phyloP scores from a whole-genome alignment of 2,329 filamentous ascomycete genomes.

The Phaeosphaeriaceae sp. region DNA sequence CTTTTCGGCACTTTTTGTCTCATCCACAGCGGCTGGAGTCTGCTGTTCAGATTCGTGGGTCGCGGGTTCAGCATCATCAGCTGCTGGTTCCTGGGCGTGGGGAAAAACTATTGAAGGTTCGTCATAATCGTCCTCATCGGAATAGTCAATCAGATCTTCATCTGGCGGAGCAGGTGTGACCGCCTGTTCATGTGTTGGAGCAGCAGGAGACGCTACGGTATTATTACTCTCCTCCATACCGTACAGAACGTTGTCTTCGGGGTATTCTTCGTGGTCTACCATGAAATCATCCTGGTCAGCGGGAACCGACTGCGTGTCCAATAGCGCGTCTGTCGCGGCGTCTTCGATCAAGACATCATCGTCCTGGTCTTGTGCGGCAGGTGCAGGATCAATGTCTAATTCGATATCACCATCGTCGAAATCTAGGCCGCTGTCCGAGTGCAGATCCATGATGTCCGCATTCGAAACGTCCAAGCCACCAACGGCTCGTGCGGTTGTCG shows the following conservation, averaged over 20 bases:
- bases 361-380: slow-evolving; percentile 23
- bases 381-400: slow-evolving; percentile 56
- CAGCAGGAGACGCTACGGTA: not conserved
- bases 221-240: slow-evolving; percentile 16
- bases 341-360: slow-evolving; percentile 67
- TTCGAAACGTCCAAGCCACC: slow-evolving; percentile 41
- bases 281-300: slow-evolving; percentile 46
- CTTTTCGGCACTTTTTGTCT: not conserved
- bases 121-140: slow-evolving; percentile 37
- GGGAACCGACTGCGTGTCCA: slow-evolving; percentile 19
- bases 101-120: slow-evolving; percentile 5
- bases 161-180: slow-evolving; percentile 19
- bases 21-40: not conserved
- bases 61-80: not conserved
- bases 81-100: not conserved
- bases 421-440: slow-evolving; percentile 53
- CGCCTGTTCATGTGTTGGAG: slow-evolving; percentile 4
- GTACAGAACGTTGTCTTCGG: slow-evolving; percentile 30
- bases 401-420: slow-evolving; percentile 67
- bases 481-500: slow-evolving; percentile 27
- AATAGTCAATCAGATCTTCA: slow-evolving; percentile 44
- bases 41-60: not conserved
- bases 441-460: slow-evolving; percentile 62
- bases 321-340: slow-evolving; percentile 36
- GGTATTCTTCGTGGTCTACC: slow-evolving; percentile 43